A percentile compares a stretch with the other conserved stretches of the same genome.
phyloP scores from a whole-genome alignment of 2,329 filamentous ascomycete species.

The Eutypella sp. region DNA sequence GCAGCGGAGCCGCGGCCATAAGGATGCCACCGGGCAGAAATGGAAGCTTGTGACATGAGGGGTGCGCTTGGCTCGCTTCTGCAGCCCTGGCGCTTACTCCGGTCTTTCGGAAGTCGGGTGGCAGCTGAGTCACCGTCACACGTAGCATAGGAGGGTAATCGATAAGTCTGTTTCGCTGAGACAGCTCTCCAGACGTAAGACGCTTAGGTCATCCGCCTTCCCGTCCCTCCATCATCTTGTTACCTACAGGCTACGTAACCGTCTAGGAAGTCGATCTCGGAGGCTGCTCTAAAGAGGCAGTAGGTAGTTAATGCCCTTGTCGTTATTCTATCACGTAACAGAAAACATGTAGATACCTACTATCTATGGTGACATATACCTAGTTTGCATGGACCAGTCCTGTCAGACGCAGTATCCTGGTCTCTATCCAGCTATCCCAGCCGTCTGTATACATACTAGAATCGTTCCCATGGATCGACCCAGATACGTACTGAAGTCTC shows the following conservation, averaged over 20 bases:
- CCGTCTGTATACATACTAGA: too few relatives aligned
- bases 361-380: too few relatives aligned
- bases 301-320: too few relatives aligned
- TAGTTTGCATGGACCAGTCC: too few relatives aligned
- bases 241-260: not conserved
- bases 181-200: not conserved
- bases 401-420: too few relatives aligned
- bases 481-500: too few relatives aligned
- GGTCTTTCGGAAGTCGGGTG: not conserved
- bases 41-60: constrained; percentile 30
- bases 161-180: not conserved
- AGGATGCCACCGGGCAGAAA: constrained; percentile 47
- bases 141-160: not conserved
- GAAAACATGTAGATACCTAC: too few relatives aligned
- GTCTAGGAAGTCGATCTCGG: not conserved
- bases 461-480: too few relatives aligned
- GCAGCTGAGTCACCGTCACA: not conserved
- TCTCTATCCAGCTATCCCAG: too few relatives aligned
- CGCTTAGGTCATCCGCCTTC: not conserved
- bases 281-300: too few relatives aligned
- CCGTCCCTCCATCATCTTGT: not conserved
- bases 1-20: constrained; percentile 44
- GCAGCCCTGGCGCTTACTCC: constrained; percentile 1
- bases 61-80: constrained; percentile 1
- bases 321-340: too few relatives aligned